Conservation (phyloP, 331 rosid species). For the Malus hybrid region DNA sequence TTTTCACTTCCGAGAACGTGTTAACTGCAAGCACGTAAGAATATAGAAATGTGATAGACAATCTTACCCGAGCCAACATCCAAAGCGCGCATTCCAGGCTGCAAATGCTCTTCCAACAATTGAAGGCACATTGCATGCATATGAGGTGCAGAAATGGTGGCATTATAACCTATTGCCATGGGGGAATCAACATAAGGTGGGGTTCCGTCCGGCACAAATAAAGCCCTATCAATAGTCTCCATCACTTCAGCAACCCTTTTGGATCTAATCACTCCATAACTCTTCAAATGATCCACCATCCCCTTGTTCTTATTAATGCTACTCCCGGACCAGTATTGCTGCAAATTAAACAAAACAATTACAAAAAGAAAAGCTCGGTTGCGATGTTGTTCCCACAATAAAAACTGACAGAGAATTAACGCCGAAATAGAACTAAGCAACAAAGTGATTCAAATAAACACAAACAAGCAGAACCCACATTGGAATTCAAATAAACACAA, state of each 20-base stretch:
- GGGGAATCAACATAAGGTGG: conserved; percentile 81
- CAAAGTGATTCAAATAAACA: not conserved
- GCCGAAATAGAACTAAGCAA: too few relatives aligned
- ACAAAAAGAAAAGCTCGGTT: not conserved
- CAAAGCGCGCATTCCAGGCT: conserved; percentile 84
- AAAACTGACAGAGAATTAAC: not conserved
- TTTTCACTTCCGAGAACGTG: not conserved
- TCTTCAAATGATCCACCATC: conserved; percentile 73
- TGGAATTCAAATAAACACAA: not conserved
- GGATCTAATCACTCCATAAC: conserved; percentile 58
- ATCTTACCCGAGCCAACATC: conserved; percentile 87
- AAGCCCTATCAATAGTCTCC: conserved; percentile 73
- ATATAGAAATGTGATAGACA: not conserved
- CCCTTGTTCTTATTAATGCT: conserved; percentile 51
- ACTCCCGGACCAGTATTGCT: conserved; percentile 65
- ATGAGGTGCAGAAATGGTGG: conserved; percentile 96
- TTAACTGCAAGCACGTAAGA: not conserved
- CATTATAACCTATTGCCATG: conserved; percentile 81
- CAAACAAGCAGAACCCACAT: too few relatives aligned
- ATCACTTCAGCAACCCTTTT: conserved; percentile 62
- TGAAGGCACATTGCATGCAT: conserved; percentile 96
- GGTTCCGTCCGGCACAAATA: conserved; percentile 63
- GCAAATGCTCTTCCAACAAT: conserved; percentile 72
- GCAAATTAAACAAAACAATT: conserved; percentile 7
- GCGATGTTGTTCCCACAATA: not conserved